These are phyloP conservation scores for Candida frijolesensis DNA, from an alignment of 1,139 yeast genomes.

Conservation along the genomic window DNA sequence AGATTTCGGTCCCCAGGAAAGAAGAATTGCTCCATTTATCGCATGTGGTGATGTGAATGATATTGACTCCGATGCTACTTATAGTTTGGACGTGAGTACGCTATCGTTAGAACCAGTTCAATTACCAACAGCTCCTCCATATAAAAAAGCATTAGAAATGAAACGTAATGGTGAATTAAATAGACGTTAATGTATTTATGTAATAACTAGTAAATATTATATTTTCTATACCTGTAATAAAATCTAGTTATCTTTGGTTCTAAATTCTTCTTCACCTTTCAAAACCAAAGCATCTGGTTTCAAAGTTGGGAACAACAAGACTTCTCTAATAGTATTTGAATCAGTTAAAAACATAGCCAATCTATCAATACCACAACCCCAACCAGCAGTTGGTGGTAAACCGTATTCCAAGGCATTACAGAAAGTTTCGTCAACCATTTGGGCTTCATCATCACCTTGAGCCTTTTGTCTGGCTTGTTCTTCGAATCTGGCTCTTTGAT, in stretches of 20 bases:
- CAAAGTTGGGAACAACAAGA: slow-evolving; percentile 95
- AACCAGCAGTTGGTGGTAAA: slow-evolving; percentile 98
- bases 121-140: slow-evolving; percentile 95
- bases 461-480: slow-evolving; percentile 99
- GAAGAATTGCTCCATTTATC: slow-evolving; percentile 80
- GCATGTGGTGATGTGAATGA: slow-evolving; percentile 92
- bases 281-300: slow-evolving; percentile 73
- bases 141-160: slow-evolving; percentile 85
- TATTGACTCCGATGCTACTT: slow-evolving; percentile 94
- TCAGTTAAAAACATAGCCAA: slow-evolving; percentile 96
- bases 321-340: slow-evolving; percentile 97
- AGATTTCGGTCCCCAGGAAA: slow-evolving; percentile 30
- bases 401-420: slow-evolving; percentile 98
- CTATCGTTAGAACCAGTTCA: slow-evolving; percentile 84
- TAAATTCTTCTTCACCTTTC: slow-evolving; percentile 38
- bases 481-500: slow-evolving; percentile 95
- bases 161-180: slow-evolving; percentile 70
- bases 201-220: too few relatives aligned
- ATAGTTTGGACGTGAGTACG: slow-evolving; percentile 56
- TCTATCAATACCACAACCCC: slow-evolving; percentile 99
- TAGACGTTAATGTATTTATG: slow-evolving; percentile 16
- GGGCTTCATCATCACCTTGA: slow-evolving; percentile 99
- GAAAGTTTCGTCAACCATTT: slow-evolving; percentile 93
- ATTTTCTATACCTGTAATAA: neutral
- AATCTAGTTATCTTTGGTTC: slow-evolving; percentile 6